Conservation (phyloP, 176 grass and related monocot genomes). For the Phoenix roebelenii region DNA sequence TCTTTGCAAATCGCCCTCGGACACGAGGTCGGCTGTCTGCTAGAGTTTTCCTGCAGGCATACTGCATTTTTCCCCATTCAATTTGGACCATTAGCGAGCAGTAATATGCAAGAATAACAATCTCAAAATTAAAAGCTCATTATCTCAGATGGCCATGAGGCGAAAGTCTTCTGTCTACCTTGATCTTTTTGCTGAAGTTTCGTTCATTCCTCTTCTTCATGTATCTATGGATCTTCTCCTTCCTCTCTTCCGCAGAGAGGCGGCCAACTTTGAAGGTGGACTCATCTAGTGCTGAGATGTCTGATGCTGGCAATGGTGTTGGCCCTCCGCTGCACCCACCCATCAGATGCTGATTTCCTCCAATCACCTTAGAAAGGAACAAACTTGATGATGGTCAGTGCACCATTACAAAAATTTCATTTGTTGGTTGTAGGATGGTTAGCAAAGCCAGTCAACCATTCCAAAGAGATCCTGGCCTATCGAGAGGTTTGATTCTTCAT, state of each 20-base stretch:
- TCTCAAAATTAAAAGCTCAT: not conserved
- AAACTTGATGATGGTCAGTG: slow-evolving; percentile 14
- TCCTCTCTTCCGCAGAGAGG: slow-evolving; percentile 78
- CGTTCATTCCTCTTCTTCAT: slow-evolving; percentile 87
- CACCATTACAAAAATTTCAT: not conserved
- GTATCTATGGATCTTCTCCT: slow-evolving; percentile 87
- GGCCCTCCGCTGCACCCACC: slow-evolving; percentile 35
- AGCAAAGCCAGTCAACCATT: too few relatives aligned
- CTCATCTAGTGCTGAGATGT: slow-evolving; percentile 49
- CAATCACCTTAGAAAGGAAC: slow-evolving; percentile 30
- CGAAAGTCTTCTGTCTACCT: slow-evolving; percentile 29
- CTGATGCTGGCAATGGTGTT: slow-evolving; percentile 28
- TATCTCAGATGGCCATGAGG: too few relatives aligned
- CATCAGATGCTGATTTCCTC: slow-evolving; percentile 45
- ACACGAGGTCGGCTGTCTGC: slow-evolving; percentile 92
- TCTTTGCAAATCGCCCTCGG: slow-evolving; percentile 89
- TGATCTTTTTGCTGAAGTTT: slow-evolving; percentile 98
- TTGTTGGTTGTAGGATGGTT: not conserved
- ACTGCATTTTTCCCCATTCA: slow-evolving; percentile 31
- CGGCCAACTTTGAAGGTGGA: slow-evolving; percentile 64
- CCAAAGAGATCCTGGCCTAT: too few relatives aligned
- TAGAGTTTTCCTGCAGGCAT: slow-evolving; percentile 96
- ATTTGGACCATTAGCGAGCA: slow-evolving; percentile 15
- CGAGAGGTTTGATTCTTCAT: too few relatives aligned
- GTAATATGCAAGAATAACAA: slow-evolving; percentile 6